These are phyloP conservation scores for Eimeria mitis DNA, from an alignment of 169 alveolate species.

Conservation along the genomic window DNA sequence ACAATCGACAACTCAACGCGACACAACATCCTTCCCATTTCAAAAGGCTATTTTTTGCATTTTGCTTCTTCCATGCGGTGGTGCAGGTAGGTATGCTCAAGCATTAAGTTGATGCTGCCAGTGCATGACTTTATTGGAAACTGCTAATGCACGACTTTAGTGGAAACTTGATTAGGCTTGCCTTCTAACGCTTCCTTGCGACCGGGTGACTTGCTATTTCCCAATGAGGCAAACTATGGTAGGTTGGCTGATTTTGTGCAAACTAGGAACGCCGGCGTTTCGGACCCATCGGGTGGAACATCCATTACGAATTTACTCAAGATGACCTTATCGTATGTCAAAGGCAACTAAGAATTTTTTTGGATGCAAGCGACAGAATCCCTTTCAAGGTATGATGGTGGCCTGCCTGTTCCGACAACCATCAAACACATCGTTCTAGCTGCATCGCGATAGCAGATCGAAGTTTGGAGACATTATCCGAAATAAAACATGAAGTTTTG, in stretches of 20 bases:
- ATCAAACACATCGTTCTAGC: not conserved
- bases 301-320: slow-evolving; percentile 97
- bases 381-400: slow-evolving; percentile 90
- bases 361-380: slow-evolving; percentile 94
- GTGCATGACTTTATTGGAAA: not conserved
- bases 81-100: slow-evolving; percentile 90
- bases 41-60: slow-evolving; percentile 94
- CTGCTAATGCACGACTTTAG: not conserved
- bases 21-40: slow-evolving; percentile 93
- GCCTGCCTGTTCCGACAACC: not conserved
- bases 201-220: slow-evolving; percentile 91
- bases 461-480: no score
- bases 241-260: slow-evolving; percentile 95
- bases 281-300: slow-evolving; percentile 99
- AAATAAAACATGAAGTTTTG: not conserved
- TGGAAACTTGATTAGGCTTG: not conserved
- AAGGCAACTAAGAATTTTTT: slow-evolving; percentile 95
- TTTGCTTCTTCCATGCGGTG: slow-evolving; percentile 98
- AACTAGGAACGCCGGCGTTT: slow-evolving; percentile 97
- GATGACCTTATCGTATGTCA: slow-evolving; percentile 97
- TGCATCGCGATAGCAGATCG: not conserved
- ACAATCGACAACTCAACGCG: slow-evolving; percentile 83
- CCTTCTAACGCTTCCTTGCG: not conserved
- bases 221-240: slow-evolving; percentile 95
- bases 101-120: not conserved